Base-by-base conservation (phyloP, 352 stramenopile species). In the Blastocystis sp. region DNA sequence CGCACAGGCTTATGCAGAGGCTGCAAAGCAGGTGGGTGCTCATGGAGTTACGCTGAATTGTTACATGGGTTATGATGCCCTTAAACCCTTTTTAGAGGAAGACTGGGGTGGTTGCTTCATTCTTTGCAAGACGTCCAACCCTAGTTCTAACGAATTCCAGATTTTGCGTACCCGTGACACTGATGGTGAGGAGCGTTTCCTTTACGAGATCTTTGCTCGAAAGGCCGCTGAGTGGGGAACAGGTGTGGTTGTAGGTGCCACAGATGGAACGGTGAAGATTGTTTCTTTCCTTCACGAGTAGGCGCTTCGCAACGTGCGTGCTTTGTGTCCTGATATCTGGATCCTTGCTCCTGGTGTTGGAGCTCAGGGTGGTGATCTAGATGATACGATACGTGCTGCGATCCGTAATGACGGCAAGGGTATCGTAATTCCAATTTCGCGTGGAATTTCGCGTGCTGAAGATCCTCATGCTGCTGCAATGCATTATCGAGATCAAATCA, bases 71-170 rank as follows among this genome's bases (percentile, higher is more conserved):
- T 95, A 93, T 68, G 97, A 99, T 93, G 98, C 96, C 43, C 96
- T 99, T 37, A 92, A 95, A 90, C 97, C 97, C 4, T 99, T 99
- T 93, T 90, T 96, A 16, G 85, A 79, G 24, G 95, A 94, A 89
- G 96, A 94, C 0, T 95, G 93, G 90, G 93, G 93, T 64, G 94
- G 94, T 81, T 97, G 95, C 75, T 99, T 99, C 91, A 92, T 99
- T 56, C 93, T 99, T 11, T 99, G 97, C 92, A 99, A 99, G 94
- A 99, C 97, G 34, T 99, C 96, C 7, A 99, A 99, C 92, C 94
- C 95, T 39, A 97, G 94, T 69, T 96, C 95, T 9, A 96, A 98
- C 88, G 96, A 99, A 90, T 94, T 99, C 65, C 94, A 98, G 90
- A 96, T 95, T 70, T 92, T 95, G 0, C 39, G 79, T 18, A 90